phyloP scores from a whole-genome alignment of 2,329 filamentous ascomycete species.

The Blastomyces percursus region DNA sequence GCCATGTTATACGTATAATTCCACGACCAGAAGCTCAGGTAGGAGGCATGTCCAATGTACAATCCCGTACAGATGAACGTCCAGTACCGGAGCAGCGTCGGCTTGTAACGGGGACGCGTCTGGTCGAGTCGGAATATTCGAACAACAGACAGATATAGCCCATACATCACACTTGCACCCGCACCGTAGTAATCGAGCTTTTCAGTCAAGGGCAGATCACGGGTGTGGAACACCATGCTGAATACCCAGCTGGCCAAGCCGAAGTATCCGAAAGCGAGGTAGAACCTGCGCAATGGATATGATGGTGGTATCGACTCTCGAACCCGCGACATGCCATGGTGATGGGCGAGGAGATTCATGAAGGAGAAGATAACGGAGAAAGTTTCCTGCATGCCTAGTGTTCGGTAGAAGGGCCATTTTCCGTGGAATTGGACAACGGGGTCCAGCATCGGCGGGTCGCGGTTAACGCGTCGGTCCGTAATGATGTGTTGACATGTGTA shows the following conservation, averaged over 20 bases:
- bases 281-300: slow-evolving; percentile 72
- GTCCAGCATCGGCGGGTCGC: slow-evolving; percentile 51
- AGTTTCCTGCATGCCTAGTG: slow-evolving; percentile 89
- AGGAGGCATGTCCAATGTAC: slow-evolving; percentile 67
- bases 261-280: slow-evolving; percentile 66
- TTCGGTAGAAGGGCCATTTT: slow-evolving; percentile 93
- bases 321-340: slow-evolving; percentile 61
- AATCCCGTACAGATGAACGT: slow-evolving; percentile 58
- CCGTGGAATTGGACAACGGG: slow-evolving; percentile 87
- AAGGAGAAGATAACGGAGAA: slow-evolving; percentile 88
- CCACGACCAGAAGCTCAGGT: slow-evolving; percentile 77
- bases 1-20: slow-evolving; percentile 98
- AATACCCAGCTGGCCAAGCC: slow-evolving; percentile 77
- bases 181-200: slow-evolving; percentile 95
- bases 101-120: slow-evolving; percentile 35
- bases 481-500: slow-evolving; percentile 94
- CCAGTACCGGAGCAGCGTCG: slow-evolving; percentile 59
- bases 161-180: slow-evolving; percentile 80
- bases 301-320: slow-evolving; percentile 56
- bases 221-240: slow-evolving; percentile 82
- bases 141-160: slow-evolving; percentile 73
- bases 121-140: slow-evolving; percentile 73
- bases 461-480: slow-evolving; percentile 58
- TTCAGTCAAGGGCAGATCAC: slow-evolving; percentile 78
- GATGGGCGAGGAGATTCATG: slow-evolving; percentile 81